These are phyloP conservation scores for Phytophthora podocarpi DNA, from an alignment of 352 stramenopile species.

Conservation along the genomic window DNA sequence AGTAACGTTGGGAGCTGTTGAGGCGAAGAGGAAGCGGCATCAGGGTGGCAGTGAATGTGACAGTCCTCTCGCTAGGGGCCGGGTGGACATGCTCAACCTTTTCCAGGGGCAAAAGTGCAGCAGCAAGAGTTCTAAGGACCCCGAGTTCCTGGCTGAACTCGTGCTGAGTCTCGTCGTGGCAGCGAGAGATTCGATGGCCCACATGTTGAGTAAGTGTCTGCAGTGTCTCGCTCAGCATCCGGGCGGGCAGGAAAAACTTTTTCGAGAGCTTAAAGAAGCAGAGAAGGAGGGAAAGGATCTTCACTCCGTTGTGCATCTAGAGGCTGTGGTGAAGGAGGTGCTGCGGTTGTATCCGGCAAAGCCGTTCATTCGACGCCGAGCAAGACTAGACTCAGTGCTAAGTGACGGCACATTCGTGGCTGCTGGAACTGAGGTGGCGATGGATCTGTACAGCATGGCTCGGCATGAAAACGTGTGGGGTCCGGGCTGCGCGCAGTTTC, in stretches of 20 bases:
- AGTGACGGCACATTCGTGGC: conserved; percentile 62
- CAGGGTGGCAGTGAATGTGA: too few relatives aligned
- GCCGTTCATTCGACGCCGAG: conserved; percentile 37
- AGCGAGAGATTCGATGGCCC: conserved; percentile 68
- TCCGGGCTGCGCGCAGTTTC: conserved; percentile 45
- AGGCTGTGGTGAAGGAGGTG: conserved; percentile 62
- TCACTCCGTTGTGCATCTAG: conserved; percentile 39
- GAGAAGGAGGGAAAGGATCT: conserved; percentile 19
- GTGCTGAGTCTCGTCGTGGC: conserved; percentile 73
- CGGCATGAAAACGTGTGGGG: conserved; percentile 55
- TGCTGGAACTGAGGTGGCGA: conserved; percentile 45
- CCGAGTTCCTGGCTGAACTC: conserved; percentile 57
- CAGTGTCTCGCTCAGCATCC: conserved; percentile 59
- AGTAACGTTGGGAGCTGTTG: conserved; percentile 22
- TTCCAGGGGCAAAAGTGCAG: conserved; percentile 23
- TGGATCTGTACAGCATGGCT: conserved; percentile 57
- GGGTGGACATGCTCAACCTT: conserved; percentile 26
- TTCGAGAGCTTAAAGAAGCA: conserved; percentile 12
- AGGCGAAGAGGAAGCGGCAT: conserved; percentile 11
- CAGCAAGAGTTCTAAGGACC: conserved; percentile 20
- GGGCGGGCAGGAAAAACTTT: conserved; percentile 56
- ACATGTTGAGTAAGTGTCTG: conserved; percentile 63
- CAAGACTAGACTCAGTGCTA: conserved; percentile 53
- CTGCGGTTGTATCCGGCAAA: conserved; percentile 58
- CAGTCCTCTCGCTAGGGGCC: conserved; percentile 15